A percentile compares a stretch with the other conserved stretches of the same genome.
Conservation (phyloP, 139 green algal species). For the Auxenochlorella pyrenoidosa region DNA sequence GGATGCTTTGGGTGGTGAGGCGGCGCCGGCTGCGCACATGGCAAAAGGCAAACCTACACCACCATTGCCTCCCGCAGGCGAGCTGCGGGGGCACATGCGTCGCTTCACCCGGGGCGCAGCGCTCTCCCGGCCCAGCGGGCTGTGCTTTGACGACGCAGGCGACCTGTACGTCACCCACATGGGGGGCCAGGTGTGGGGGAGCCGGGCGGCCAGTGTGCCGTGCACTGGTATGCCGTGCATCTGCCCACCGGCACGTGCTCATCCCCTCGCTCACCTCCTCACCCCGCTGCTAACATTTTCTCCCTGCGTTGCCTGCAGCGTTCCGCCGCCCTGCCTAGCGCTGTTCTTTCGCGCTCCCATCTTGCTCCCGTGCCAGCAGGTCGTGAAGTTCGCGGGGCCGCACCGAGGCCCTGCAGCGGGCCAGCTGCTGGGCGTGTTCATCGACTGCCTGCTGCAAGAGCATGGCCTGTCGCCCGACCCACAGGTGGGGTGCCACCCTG, state of each 20-base stretch:
- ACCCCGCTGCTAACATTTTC: too few relatives aligned
- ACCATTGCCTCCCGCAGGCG: neutral
- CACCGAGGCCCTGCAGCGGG: neutral
- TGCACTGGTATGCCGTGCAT: too few relatives aligned
- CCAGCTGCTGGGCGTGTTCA: neutral
- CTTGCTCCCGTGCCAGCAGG: neutral
- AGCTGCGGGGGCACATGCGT: neutral
- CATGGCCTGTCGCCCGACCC: neutral
- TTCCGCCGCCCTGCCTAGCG: too few relatives aligned
- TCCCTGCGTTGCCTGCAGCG: too few relatives aligned
- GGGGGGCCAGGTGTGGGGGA: neutral
- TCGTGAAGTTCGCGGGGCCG: neutral
- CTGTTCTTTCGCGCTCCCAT: too few relatives aligned
- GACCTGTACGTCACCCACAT: constrained; percentile 23
- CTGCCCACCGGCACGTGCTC: too few relatives aligned
- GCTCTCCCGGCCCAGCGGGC: constrained; percentile 19
- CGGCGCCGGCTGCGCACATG: neutral
- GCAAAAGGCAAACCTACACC: neutral
- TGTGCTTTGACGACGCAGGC: constrained; percentile 17
- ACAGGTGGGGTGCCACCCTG: too few relatives aligned
- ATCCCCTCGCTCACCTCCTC: too few relatives aligned
- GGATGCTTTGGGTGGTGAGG: neutral
- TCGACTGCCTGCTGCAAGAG: neutral
- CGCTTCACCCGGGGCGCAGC: neutral
- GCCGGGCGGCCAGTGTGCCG: neutral